Evolutionary conservation across 164 flowering plant species (phyloP).

Genomic region (Piper betle): DNA sequence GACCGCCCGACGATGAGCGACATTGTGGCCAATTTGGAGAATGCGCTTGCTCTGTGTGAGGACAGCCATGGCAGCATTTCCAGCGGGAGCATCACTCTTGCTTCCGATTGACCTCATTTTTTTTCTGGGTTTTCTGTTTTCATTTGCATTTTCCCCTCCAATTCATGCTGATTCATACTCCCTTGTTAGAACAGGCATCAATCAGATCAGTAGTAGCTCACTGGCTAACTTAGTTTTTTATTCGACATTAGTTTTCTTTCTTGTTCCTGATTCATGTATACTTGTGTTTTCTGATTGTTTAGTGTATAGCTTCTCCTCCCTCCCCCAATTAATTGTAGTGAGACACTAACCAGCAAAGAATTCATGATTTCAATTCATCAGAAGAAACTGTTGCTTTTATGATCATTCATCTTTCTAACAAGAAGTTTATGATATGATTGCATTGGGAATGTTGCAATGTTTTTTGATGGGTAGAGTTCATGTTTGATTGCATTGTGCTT

Average conservation of each 20-base stretch:
- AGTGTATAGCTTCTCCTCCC: not conserved
- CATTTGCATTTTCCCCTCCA: not conserved
- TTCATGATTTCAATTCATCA: not conserved
- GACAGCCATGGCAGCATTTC: conserved; percentile 81
- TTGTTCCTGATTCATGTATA: not conserved
- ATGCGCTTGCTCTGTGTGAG: conserved; percentile 58
- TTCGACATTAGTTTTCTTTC: not conserved
- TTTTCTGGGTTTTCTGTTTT: no score
- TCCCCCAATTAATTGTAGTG: not conserved
- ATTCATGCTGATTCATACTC: not conserved
- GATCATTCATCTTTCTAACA: no score
- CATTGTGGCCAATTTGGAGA: conserved; percentile 80
- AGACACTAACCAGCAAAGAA: not conserved
- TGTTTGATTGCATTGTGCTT: not conserved
- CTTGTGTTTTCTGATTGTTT: not conserved
- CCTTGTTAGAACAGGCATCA: not conserved
- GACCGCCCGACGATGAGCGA: conserved; percentile 85
- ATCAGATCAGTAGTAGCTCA: not conserved
- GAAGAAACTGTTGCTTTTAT: no score
- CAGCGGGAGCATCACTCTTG: conserved; percentile 36
- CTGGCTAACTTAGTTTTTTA: not conserved
- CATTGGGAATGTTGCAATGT: not conserved
- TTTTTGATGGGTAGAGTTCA: not conserved
- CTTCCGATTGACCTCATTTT: conserved; percentile 33
- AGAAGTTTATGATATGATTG: no score